Percentiles rank a stretch among this genome's conserved stretches.
phyloP scores from a whole-genome alignment of 2,329 filamentous ascomycete genomes.

The Fusarium sacchari region DNA sequence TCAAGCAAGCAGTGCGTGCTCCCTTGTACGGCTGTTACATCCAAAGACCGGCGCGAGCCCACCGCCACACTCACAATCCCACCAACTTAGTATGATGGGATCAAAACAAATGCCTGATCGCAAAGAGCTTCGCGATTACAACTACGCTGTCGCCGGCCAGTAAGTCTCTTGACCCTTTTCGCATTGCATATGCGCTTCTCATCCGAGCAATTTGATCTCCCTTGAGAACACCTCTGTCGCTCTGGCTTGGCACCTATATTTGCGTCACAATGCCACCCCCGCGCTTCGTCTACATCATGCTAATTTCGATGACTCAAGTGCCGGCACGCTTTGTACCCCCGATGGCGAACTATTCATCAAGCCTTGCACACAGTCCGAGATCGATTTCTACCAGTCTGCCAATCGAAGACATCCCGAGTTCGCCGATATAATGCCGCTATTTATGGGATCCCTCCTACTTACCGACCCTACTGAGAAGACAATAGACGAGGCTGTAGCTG shows the following conservation, averaged over 20 bases:
- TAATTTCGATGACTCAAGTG: constrained; percentile 63
- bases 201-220: neutral
- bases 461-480: constrained; percentile 61
- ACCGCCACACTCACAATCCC: constrained; percentile 28
- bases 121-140: constrained; percentile 73
- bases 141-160: constrained; percentile 85
- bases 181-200: constrained; percentile 15
- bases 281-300: constrained; percentile 5
- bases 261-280: constrained; percentile 26
- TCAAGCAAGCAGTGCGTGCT: neutral
- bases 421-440: constrained; percentile 83
- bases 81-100: constrained; percentile 38
- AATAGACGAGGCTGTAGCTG: constrained; percentile 60
- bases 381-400: constrained; percentile 88
- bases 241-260: constrained; percentile 5
- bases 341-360: constrained; percentile 92
- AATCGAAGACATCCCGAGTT: constrained; percentile 75
- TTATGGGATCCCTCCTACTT: constrained; percentile 82
- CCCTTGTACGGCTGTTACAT: constrained; percentile 16
- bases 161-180: constrained; percentile 59
- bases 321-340: constrained; percentile 86
- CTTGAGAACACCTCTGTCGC: neutral
- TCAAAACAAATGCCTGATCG: constrained; percentile 61
- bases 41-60: constrained; percentile 15
- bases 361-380: constrained; percentile 86